These are phyloP conservation scores for Aspergillus tanneri DNA, from an alignment of 2,329 filamentous ascomycete genomes.

Conservation along the genomic window DNA sequence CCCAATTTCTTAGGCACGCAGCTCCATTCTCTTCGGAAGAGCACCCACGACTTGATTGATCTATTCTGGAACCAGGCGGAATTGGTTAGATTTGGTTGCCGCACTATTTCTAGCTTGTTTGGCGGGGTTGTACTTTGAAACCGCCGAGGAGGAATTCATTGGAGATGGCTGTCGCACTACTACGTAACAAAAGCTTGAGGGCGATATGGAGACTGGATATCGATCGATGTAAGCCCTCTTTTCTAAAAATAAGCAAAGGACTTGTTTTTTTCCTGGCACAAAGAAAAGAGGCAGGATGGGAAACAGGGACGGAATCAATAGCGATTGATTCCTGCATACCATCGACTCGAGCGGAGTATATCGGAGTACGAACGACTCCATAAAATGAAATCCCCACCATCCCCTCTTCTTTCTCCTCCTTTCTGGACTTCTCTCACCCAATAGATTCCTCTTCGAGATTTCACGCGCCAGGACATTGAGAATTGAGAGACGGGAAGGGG, in stretches of 20 bases:
- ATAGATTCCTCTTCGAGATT: neutral
- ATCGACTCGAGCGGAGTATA: neutral
- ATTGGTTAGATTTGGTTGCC: neutral
- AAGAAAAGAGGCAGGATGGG: neutral
- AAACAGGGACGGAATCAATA: neutral
- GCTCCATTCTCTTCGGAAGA: neutral
- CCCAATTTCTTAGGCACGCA: neutral
- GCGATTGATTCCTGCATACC: neutral
- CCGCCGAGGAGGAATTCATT: neutral
- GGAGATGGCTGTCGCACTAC: neutral
- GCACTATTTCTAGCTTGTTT: neutral
- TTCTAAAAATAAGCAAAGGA: neutral
- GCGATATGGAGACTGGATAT: neutral
- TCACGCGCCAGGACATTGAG: neutral
- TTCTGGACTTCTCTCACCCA: neutral
- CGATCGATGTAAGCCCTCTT: neutral
- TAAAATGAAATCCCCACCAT: neutral
- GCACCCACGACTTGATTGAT: neutral
- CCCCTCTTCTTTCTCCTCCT: constrained; percentile 1
- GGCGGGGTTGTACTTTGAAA: neutral
- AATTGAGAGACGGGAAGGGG: neutral
- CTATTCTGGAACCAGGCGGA: neutral
- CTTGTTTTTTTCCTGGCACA: neutral
- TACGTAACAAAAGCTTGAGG: neutral
- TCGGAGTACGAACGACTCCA: neutral